Evolutionary conservation across 2,329 filamentous ascomycete species (phyloP), one percentile per base, ranked within the genome.

Genomic region (Parafenestella ontariensis): DNA sequence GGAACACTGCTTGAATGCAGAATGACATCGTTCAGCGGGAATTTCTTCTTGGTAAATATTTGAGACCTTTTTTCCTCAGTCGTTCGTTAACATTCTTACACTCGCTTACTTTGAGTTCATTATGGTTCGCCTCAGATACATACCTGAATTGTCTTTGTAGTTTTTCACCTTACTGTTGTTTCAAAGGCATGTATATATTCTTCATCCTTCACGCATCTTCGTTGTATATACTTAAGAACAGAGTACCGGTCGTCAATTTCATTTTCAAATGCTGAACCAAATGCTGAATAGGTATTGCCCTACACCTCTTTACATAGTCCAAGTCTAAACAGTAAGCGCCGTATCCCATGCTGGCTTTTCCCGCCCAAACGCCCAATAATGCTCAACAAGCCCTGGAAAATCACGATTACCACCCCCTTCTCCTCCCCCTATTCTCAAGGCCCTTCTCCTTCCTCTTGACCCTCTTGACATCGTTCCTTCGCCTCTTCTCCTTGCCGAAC

Each of bases 371-470:
- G 13, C 18, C 37, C 18, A 34, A n/a, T 5, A n/a, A 36, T 20
- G 41, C 28, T 34, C 42, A 13, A 24, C 18, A 17, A 11, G 11
- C 23, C 20, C 8, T n/a, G n/a, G n/a, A n/a, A n/a, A n/a, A n/a
- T n/a, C n/a, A n/a, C n/a, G 23, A 28, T 58, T n/a, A 92, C 79
- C 87, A 92, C 7, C 88, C 88, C 68, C 89, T 85, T 74, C 92
- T 86, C 76, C 83, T 82, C 46, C 86, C 86, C 75, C 89, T 87
- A 71, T 90, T 87, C 78, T 92, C 89, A 63, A 82, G 78, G 0
- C 89, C 89, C 75, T 86, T 91, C 75, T 89, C 89, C 83, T 92
- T 96, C 74, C 88, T 87, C 58, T 68, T 74, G 7, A 64, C 67
- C 57, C 66, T 73, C 59, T 67, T 65, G 8, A 69, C 86, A 77